Evolutionary conservation across 2,329 filamentous ascomycete species (phyloP).

Genomic region (Sordariomycetes sp.): DNA sequence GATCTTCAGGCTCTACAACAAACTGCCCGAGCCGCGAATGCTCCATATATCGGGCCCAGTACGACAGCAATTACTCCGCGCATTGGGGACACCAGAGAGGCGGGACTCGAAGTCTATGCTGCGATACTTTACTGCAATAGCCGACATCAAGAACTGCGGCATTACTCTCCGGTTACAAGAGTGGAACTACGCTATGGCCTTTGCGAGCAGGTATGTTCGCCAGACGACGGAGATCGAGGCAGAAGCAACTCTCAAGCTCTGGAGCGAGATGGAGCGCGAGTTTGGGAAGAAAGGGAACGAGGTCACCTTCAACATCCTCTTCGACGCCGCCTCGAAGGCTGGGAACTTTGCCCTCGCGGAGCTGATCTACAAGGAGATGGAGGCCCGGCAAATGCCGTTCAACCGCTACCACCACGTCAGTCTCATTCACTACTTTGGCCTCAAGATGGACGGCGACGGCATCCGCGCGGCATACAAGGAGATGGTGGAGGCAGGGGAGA

Average conservation of each 20-base stretch:
- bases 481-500: slow-evolving; percentile 74
- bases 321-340: slow-evolving; percentile 77
- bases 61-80: slow-evolving; percentile 55
- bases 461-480: slow-evolving; percentile 70
- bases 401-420: slow-evolving; percentile 76
- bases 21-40: slow-evolving; percentile 41
- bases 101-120: slow-evolving; percentile 55
- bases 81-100: slow-evolving; percentile 53
- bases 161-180: slow-evolving; percentile 57
- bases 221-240: slow-evolving; percentile 44
- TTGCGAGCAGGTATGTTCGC: slow-evolving; percentile 63
- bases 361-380: slow-evolving; percentile 76
- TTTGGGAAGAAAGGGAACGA: slow-evolving; percentile 54
- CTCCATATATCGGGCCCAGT: slow-evolving; percentile 35
- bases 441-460: slow-evolving; percentile 60
- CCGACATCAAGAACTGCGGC: slow-evolving; percentile 68
- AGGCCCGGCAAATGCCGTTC: slow-evolving; percentile 51
- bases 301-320: slow-evolving; percentile 90
- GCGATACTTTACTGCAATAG: slow-evolving; percentile 72
- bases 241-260: slow-evolving; percentile 59
- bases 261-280: slow-evolving; percentile 80
- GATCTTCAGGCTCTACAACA: slow-evolving; percentile 37
- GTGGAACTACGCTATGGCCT: slow-evolving; percentile 78
- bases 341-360: slow-evolving; percentile 78
- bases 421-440: slow-evolving; percentile 74